A percentile compares a stretch with the other conserved stretches of the same genome.
Evolutionary conservation across 1,139 yeast genomes (phyloP).

Genomic region (Candida sp.): DNA sequence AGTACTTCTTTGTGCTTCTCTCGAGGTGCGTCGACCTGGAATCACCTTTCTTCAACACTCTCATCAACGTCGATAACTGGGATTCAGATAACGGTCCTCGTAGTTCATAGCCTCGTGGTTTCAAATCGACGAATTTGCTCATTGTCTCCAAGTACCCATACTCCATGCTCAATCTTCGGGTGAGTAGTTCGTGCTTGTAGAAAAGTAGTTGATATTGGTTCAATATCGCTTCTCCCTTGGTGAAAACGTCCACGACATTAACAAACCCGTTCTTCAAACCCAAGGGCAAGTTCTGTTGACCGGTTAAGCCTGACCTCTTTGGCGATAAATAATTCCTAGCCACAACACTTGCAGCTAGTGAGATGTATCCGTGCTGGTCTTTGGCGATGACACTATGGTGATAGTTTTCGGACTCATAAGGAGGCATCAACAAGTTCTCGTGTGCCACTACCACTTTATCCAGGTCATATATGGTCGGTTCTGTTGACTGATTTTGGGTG

Average conservation of each 20-base stretch:
- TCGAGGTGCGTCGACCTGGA: conserved; percentile 19
- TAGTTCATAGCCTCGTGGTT: conserved; percentile 37
- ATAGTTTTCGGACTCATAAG: conserved; percentile 36
- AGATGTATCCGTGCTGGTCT: conserved; percentile 38
- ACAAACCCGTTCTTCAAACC: conserved; percentile 38
- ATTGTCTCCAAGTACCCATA: conserved; percentile 4
- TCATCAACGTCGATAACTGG: conserved; percentile 20
- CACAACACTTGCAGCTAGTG: conserved; percentile 35
- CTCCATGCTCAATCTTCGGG: conserved; percentile 3
- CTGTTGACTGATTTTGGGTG: conserved; percentile 23
- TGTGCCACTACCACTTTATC: conserved; percentile 37
- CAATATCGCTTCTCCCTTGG: conserved; percentile 29
- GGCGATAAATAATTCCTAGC: conserved; percentile 34
- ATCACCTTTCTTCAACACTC: conserved; percentile 19
- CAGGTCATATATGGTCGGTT: conserved; percentile 8
- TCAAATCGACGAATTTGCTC: conserved; percentile 28
- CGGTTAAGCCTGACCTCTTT: conserved; percentile 9
- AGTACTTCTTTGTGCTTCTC: conserved; percentile 17
- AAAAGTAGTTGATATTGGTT: conserved; percentile 45
- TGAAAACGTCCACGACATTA: conserved; percentile 23
- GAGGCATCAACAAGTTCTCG: conserved; percentile 40
- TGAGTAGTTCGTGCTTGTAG: conserved; percentile 5
- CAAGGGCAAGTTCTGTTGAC: conserved; percentile 18
- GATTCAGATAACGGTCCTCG: conserved; percentile 32
- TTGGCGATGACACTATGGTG: conserved; percentile 40